phyloP scores from a whole-genome alignment of 345 rosid genomes.

The Moricandia moricandioides region DNA sequence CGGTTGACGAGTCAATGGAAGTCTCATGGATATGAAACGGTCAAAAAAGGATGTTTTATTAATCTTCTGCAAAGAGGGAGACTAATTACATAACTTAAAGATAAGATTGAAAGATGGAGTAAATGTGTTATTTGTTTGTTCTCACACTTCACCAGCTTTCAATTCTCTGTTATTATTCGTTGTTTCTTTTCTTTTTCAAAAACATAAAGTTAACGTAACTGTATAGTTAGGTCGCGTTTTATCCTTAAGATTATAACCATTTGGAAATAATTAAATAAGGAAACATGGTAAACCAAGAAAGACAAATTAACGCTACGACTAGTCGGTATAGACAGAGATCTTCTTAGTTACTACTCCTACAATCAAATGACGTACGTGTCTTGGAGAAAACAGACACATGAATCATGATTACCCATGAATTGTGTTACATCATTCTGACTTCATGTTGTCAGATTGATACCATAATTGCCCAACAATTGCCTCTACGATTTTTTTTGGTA shows the following conservation, averaged over 20 bases:
- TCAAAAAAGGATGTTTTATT: conserved; percentile 16
- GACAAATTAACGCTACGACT: not conserved
- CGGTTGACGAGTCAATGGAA: conserved; percentile 23
- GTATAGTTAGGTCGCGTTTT: not conserved
- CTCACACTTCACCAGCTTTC: conserved; percentile 32
- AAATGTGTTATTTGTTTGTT: conserved; percentile 22
- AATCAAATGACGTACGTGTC: conserved; percentile 24
- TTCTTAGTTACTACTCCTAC: conserved; percentile 27
- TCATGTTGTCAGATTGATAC: conserved; percentile 33
- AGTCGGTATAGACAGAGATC: not conserved
- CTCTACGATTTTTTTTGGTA: too few species aligned
- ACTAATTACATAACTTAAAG: conserved; percentile 12
- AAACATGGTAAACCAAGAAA: not conserved
- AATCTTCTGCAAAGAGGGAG: not conserved
- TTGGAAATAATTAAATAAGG: not conserved
- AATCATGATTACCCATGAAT: conserved; percentile 17
- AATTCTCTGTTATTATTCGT: conserved; percentile 20
- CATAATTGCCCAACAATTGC: conserved; percentile 19
- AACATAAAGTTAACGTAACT: not conserved
- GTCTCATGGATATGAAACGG: conserved; percentile 14
- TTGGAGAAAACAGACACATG: not conserved
- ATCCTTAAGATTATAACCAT: not conserved
- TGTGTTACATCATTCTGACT: conserved; percentile 23
- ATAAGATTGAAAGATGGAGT: conserved; percentile 33
- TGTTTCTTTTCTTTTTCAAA: not conserved